Conservation (phyloP, 768 basidiomycete genomes). For the Panaeolus papilionaceus region DNA sequence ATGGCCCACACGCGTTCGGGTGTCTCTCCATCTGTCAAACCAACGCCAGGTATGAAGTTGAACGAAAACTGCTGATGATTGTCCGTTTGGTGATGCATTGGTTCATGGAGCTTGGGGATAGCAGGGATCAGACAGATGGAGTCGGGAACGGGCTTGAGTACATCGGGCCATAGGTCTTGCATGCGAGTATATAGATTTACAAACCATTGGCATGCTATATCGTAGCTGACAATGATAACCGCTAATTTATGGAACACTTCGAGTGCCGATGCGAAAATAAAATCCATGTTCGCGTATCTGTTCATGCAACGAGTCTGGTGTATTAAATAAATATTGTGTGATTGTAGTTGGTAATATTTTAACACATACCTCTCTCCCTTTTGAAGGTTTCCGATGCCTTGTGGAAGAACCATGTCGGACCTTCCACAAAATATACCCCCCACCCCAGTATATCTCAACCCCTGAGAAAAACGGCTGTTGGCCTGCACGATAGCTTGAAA, state of each 20-base stretch:
- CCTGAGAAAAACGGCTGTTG: neutral
- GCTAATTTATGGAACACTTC: neutral
- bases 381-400: slow-evolving; percentile 13
- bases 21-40: neutral
- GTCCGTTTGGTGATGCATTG: slow-evolving; percentile 7
- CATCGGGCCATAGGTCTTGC: slow-evolving; percentile 7
- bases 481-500: neutral
- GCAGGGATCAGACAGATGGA: slow-evolving; percentile 7
- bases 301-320: too few relatives aligned
- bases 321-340: too few relatives aligned
- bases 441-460: slow-evolving; percentile 7
- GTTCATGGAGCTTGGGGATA: slow-evolving; percentile 18
- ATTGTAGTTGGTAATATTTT: too few relatives aligned
- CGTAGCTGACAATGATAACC: slow-evolving; percentile 29
- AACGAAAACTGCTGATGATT: slow-evolving; percentile 18
- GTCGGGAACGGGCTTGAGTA: neutral
- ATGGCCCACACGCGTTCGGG: slow-evolving; percentile 14
- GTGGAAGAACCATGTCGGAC: slow-evolving; percentile 15
- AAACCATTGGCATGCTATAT: neutral
- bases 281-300: slow-evolving; percentile 21
- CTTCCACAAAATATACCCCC: slow-evolving; percentile 15
- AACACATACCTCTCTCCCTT: slow-evolving; percentile 17
- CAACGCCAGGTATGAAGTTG: slow-evolving; percentile 16
- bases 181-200: slow-evolving; percentile 30
- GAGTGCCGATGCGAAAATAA: slow-evolving; percentile 8